Conservation (phyloP, 441 rosid species). For the Euphorbia corollata region DNA sequence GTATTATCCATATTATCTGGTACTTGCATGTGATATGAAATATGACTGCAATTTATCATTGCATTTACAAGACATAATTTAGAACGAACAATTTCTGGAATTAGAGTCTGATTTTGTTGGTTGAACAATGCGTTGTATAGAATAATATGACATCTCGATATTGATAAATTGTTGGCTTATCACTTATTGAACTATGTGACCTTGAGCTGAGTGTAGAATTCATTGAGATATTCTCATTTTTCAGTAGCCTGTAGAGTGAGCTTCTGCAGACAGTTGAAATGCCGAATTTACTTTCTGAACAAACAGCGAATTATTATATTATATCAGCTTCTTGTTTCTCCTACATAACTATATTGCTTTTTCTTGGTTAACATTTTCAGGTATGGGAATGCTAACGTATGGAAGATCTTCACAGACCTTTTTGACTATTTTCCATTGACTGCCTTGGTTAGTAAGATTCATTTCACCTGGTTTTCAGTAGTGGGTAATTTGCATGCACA, state of each 20-base stretch:
- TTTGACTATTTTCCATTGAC: slow-evolving; percentile 92
- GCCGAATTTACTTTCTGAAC: no score
- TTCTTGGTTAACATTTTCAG: slow-evolving; percentile 33
- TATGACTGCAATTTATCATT: no score
- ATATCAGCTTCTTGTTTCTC: slow-evolving; percentile 12
- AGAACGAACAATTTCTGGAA: no score
- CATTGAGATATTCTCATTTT: neutral
- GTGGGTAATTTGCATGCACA: slow-evolving; percentile 16
- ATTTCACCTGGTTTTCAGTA: neutral
- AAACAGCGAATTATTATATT: neutral
- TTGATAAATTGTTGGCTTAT: neutral
- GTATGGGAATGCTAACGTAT: slow-evolving; percentile 84
- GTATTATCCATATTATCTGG: no score
- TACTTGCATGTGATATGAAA: no score
- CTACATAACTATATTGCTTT: neutral
- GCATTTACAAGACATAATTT: no score
- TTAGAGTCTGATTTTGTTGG: neutral
- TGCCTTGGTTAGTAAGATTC: slow-evolving; percentile 68
- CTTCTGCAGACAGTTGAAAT: slow-evolving; percentile 1
- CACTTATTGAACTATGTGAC: neutral
- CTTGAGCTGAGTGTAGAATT: neutral
- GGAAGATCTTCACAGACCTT: slow-evolving; percentile 91
- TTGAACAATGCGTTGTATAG: neutral
- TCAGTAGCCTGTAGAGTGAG: neutral
- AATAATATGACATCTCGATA: neutral